A percentile compares a stretch with the other conserved stretches of the same genome.
Conservation (phyloP, 495 filamentous ascomycete species). For the Neohortaea acidophila region DNA sequence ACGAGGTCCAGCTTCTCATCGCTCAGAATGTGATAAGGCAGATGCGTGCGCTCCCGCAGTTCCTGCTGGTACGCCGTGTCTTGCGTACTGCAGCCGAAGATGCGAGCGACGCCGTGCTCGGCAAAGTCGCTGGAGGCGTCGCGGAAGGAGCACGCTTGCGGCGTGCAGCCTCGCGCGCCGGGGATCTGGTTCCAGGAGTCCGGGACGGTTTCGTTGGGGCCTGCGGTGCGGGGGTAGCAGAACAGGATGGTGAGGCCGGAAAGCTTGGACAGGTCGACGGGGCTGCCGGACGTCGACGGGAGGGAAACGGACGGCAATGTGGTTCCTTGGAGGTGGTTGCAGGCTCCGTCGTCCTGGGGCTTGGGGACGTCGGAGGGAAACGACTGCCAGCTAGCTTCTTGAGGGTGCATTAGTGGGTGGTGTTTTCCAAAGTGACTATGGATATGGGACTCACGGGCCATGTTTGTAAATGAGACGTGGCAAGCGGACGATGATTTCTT, state of each 20-base stretch:
- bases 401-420: neutral
- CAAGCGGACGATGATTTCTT: too few relatives aligned
- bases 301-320: constrained; percentile 11
- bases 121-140: constrained; percentile 13
- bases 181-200: constrained; percentile 20
- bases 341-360: constrained; percentile 20
- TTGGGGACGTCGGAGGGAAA: constrained; percentile 13
- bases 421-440: neutral
- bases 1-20: constrained; percentile 20
- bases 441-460: constrained; percentile 1
- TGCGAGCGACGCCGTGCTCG: constrained; percentile 11
- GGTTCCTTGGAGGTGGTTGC: constrained; percentile 13
- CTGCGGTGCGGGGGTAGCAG: constrained; percentile 19
- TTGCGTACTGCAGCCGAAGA: constrained; percentile 20
- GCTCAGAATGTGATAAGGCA: constrained; percentile 22
- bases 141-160: constrained; percentile 24
- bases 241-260: constrained; percentile 21
- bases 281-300: constrained; percentile 13
- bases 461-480: too few relatives aligned
- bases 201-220: constrained; percentile 16
- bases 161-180: constrained; percentile 23
- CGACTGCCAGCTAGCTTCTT: constrained; percentile 1
- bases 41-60: constrained; percentile 15
- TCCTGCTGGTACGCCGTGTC: constrained; percentile 20
- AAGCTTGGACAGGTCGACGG: constrained; percentile 16